Base-by-base conservation (phyloP, 176 grass and related monocot genomes). In the Ensete ventricosum region DNA sequence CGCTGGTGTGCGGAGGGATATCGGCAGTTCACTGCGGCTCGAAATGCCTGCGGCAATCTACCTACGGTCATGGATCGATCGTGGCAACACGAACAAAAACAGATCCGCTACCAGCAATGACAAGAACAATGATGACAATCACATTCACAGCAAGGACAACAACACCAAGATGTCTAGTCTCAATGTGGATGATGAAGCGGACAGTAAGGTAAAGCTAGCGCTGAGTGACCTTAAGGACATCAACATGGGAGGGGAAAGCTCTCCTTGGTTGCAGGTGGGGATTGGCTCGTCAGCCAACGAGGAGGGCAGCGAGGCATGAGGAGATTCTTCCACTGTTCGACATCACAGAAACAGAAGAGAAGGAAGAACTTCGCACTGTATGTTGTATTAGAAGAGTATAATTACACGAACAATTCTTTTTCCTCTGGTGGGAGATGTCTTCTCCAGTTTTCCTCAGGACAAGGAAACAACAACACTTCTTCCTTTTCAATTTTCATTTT, bases 181-280 rank as follows among this genome's bases (percentile, higher is more conserved):
- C 48, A 66, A 43, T 1, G 20, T 81, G 34, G 85, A 96, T 12
- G 87, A 92, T n/a, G 89, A 92, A 81, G 85, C 76, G 12, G 89
- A 96, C 29, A 96, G 89, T 67, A 79, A 66, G 13, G 62, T 77
- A 14, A 90, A 88, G 71, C 82, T 77, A 52, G 81, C 85, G 85
- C 79, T 90, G 43, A 87, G 83, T 11, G 89, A 90, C 14, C 89
- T 89, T 60, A 90, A 86, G 64, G 89, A 90, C 54, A 78, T 90
- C 53, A 88, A 72, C 80, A 82, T 90, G 78, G 81, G 81, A 0
- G 76, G 84, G 12, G 89, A 86, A 34, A 78, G 79, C 1, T 70
- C 87, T 16, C 79, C 85, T 1, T 96, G 93, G 89, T 78, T 96
- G 68, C 89, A 88, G 81, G 89, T 96, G 11, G 93, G 89, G 26